These are phyloP conservation scores for Acer yangbiense DNA, from an alignment of 345 rosid species.

Conservation along the genomic window DNA sequence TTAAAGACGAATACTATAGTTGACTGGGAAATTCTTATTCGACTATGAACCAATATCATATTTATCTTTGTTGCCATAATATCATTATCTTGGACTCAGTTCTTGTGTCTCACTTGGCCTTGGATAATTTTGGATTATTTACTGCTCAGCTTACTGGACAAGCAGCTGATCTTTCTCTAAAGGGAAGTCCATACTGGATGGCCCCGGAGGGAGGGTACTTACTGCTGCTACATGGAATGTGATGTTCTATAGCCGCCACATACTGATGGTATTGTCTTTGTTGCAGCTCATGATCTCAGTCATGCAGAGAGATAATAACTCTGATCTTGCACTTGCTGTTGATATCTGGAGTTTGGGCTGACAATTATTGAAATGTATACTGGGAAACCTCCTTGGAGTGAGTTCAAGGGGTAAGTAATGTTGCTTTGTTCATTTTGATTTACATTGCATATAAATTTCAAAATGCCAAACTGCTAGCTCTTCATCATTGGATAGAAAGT, in stretches of 20 bases:
- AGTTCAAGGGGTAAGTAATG: constrained; percentile 78
- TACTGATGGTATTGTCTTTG: constrained; percentile 24
- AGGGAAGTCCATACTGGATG: constrained; percentile 99
- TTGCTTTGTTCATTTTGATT: background rate
- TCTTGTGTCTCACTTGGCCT: constrained; percentile 2
- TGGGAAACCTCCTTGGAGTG: constrained; percentile 98
- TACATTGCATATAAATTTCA: background rate
- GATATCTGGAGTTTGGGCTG: constrained; percentile 99
- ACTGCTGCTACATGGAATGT: background rate
- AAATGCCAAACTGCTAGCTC: background rate
- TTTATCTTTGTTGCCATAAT: background rate
- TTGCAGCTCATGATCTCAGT: constrained; percentile 91
- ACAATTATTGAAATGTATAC: constrained; percentile 95
- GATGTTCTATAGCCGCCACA: background rate
- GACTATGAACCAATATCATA: background rate
- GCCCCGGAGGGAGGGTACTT: constrained; percentile 98
- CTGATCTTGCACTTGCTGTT: constrained; percentile 88
- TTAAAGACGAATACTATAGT: background rate
- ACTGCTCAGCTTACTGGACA: constrained; percentile 80
- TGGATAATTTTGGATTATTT: constrained; percentile 25
- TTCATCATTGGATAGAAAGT: background rate
- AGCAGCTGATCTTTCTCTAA: constrained; percentile 84
- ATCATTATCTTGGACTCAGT: background rate
- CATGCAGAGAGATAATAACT: constrained; percentile 72
- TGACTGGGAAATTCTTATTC: background rate